Evolutionary conservation across 495 filamentous ascomycete genomes (phyloP).

Genomic region (Aspergillus haitiensis): DNA sequence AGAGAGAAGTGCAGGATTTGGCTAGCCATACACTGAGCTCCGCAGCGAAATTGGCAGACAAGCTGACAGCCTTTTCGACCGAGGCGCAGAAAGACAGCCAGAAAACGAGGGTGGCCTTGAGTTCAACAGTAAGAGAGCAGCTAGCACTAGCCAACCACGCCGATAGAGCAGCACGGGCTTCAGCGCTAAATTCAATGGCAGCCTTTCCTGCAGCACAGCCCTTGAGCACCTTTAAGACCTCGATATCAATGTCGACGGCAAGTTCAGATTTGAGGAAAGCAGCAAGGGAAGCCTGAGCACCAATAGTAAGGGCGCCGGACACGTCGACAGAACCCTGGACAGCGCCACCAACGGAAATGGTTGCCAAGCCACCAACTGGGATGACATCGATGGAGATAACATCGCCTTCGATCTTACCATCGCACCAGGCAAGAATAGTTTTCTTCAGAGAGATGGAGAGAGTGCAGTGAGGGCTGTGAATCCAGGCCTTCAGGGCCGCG

Average conservation of each 20-base stretch:
- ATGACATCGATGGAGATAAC: conserved; percentile 33
- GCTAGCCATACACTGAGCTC: conserved; percentile 36
- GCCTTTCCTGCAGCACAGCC: conserved; percentile 36
- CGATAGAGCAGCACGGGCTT: conserved; percentile 37
- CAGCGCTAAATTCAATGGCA: conserved; percentile 32
- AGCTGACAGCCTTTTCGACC: conserved; percentile 31
- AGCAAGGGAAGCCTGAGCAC: conserved; percentile 36
- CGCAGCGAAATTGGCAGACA: conserved; percentile 31
- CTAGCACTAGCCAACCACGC: conserved; percentile 40
- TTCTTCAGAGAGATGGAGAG: conserved; percentile 35
- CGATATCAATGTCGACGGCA: conserved; percentile 33
- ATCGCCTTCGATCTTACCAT: conserved; percentile 32
- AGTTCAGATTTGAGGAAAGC: conserved; percentile 40
- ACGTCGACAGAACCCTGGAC: conserved; percentile 35
- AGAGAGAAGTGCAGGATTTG: conserved; percentile 27
- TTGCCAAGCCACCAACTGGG: conserved; percentile 33
- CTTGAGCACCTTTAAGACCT: conserved; percentile 27
- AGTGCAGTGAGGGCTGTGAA: conserved; percentile 32
- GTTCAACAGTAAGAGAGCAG: conserved; percentile 42
- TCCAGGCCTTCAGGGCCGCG: conserved; percentile 36
- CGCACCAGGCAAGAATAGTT: conserved; percentile 39
- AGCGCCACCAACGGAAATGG: conserved; percentile 41
- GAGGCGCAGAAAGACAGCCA: conserved; percentile 43
- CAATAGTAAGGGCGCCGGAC: conserved; percentile 31
- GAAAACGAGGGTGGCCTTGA: conserved; percentile 45